Evolutionary conservation across 2,329 filamentous ascomycete species (phyloP), one percentile per base, ranked within the genome.

Genomic region (Metarhizium humberi): DNA sequence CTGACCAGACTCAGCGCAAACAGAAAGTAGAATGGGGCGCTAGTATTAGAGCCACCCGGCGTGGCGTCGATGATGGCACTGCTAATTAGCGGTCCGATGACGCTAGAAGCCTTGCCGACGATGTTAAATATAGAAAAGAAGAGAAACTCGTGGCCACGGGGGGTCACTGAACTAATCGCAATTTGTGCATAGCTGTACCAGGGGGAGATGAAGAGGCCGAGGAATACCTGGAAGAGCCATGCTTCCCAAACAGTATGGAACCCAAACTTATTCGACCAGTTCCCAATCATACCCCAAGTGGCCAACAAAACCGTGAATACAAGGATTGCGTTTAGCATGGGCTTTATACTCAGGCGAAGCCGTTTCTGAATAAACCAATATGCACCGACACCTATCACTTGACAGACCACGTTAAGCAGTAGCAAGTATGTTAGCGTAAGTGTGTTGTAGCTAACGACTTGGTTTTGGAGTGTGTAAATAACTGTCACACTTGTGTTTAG

Each of bases 121-220:
- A 87, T 85, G 58, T 78, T 82, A 69, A 87, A 87, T 1, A 88
- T 67, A 49, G 76, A 80, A 75, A 88, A 88, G 73, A 88, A 88
- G 11, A 88, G 70, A 61, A 86, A 87, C 61, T 87, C 85, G 62
- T 86, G 82, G 45, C 84, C 84, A 7, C 81, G 75, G 0, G 85
- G 85, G 0, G 84, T 86, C 2, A 88, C 82, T 60, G 86, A 85
- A 3, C 78, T 82, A 60, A 88, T 87, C 78, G 88, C 84, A 61
- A 84, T 87, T 64, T 87, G 84, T 0, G 78, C 81, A 67, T 88
- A 88, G 50, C 80, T 82, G 67, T 86, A 87, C 84, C 84, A 87
- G 0, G 84, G 84, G 59, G 84, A 86, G 7, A 87, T 80, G 49
- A 86, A 77, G 1, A 88, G 71, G 0, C 85, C 84, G 61, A 86